Evolutionary conservation across 208 protist genomes (phyloP).

Genomic region (Acanthamoeba triangularis): DNA sequence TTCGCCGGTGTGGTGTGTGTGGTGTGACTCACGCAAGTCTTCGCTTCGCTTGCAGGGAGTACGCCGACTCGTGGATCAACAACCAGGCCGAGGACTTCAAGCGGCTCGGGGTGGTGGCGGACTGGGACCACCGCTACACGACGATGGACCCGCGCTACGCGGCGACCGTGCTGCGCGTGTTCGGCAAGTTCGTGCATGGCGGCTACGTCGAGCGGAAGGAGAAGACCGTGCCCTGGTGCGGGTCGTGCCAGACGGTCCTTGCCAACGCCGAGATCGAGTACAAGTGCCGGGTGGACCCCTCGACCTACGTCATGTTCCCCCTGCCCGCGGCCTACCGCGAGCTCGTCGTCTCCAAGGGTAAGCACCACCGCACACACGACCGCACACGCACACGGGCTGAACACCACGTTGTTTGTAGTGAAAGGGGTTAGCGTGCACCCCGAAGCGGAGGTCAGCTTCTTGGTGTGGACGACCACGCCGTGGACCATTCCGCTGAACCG

Average conservation of each 20-base stretch:
- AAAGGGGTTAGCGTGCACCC: background rate
- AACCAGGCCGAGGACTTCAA: slow-evolving; percentile 36
- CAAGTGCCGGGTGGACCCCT: background rate
- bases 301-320: slow-evolving; percentile 16
- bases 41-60: background rate
- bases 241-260: slow-evolving; percentile 11
- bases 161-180: slow-evolving; percentile 8
- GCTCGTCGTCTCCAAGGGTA: background rate
- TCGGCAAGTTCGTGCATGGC: slow-evolving; percentile 32
- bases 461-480: slow-evolving; percentile 47
- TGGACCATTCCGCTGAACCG: slow-evolving; percentile 56
- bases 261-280: slow-evolving; percentile 52
- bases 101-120: slow-evolving; percentile 4
- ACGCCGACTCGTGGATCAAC: slow-evolving; percentile 33
- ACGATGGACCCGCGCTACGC: slow-evolving; percentile 15
- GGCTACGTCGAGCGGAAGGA: slow-evolving; percentile 44
- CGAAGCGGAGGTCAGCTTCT: background rate
- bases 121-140: slow-evolving; percentile 33
- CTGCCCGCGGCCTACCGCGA: background rate
- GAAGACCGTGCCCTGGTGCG: slow-evolving; percentile 40
- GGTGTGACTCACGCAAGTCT: background rate
- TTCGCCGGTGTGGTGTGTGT: background rate
- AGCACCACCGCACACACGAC: background rate
- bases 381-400: background rate
- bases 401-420: background rate